These are phyloP conservation scores for Colletotrichum somersetense DNA, from an alignment of 2,329 filamentous ascomycete species.

Conservation along the genomic window DNA sequence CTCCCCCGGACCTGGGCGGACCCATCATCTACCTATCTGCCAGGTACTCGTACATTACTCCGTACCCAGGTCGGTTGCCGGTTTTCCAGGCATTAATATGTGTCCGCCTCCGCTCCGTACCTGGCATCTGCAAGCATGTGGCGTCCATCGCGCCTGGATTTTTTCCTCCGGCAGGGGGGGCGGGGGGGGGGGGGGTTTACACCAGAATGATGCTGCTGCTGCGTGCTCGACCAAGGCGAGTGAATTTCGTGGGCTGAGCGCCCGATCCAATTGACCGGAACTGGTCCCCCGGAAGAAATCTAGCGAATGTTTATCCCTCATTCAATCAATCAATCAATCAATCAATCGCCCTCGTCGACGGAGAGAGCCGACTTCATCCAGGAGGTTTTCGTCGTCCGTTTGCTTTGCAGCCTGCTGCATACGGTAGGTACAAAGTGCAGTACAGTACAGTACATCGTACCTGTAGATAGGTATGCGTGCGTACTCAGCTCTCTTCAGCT, in stretches of 20 bases:
- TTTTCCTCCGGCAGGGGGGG: conserved; percentile 2
- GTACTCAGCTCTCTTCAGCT: conserved; percentile 4
- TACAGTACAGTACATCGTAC: no score
- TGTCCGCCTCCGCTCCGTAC: background rate
- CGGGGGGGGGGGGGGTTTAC: background rate
- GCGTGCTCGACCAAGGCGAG: background rate
- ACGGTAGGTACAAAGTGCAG: background rate
- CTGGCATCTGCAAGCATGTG: conserved; percentile 24
- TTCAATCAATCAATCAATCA: background rate
- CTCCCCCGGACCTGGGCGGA: conserved; percentile 13
- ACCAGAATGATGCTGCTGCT: background rate
- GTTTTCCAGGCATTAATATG: conserved; percentile 18
- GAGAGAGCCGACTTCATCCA: background rate
- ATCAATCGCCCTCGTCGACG: background rate
- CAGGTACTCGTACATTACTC: background rate
- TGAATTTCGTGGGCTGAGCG: background rate
- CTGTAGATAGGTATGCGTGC: no score
- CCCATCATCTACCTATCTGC: background rate
- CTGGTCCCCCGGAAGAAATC: conserved; percentile 4
- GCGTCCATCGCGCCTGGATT: conserved; percentile 3
- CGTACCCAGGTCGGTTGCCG: background rate
- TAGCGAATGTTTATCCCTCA: conserved; percentile 9
- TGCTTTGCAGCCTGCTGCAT: background rate
- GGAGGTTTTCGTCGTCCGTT: conserved; percentile 2
- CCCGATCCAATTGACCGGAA: conserved; percentile 23